phyloP scores from a whole-genome alignment of 768 basidiomycete genomes.

The Cystofilobasidium macerans region DNA sequence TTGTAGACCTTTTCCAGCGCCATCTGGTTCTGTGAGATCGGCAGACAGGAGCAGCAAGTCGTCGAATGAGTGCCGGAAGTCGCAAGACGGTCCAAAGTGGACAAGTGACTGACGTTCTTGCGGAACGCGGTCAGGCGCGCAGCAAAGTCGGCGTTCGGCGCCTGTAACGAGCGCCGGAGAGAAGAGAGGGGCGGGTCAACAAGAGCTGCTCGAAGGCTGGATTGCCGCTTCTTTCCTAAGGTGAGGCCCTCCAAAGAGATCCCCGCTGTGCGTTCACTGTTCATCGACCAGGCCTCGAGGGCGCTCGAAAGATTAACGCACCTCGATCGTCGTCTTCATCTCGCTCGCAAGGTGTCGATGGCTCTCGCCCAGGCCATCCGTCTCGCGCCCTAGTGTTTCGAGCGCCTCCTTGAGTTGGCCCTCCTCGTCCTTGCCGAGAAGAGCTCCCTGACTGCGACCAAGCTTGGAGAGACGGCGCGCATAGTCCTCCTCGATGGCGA shows the following conservation, averaged over 20 bases:
- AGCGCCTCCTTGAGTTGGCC: conserved; percentile 74
- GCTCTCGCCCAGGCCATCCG: conserved; percentile 63
- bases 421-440: conserved; percentile 79
- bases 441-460: conserved; percentile 45
- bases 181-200: not conserved
- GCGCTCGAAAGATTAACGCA: not conserved
- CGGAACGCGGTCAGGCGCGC: conserved; percentile 32
- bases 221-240: not conserved
- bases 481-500: conserved; percentile 88
- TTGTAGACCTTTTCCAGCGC: conserved; percentile 84
- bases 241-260: not conserved
- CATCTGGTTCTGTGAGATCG: conserved; percentile 45
- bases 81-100: not conserved
- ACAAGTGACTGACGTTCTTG: conserved; percentile 43
- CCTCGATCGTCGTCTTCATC: conserved; percentile 64
- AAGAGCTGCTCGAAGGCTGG: no score
- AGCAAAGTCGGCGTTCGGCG: conserved; percentile 21
- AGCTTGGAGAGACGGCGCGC: conserved; percentile 72
- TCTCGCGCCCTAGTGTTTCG: conserved; percentile 68
- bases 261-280: no score
- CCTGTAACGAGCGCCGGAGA: not conserved
- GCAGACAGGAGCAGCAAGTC: not conserved
- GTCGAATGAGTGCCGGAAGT: not conserved
- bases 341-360: conserved; percentile 66
- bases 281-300: no score